phyloP scores from a whole-genome alignment of 2,329 filamentous ascomycete genomes.

The Nannizziopsis barbatae region DNA sequence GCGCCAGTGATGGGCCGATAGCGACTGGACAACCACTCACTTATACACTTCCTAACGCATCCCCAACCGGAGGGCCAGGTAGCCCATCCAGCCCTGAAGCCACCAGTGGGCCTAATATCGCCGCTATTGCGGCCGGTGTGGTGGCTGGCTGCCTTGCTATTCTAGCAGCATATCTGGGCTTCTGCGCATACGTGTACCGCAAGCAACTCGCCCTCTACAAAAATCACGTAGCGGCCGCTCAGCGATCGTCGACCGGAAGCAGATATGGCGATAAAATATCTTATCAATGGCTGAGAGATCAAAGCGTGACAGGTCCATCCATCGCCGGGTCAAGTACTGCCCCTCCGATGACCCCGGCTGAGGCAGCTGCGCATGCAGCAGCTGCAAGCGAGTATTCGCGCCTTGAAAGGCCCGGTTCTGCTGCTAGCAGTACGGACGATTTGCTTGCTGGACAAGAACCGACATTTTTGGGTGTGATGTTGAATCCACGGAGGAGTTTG shows the following conservation, averaged over 20 bases:
- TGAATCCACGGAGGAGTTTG: slow-evolving; percentile 57
- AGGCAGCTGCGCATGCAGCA: slow-evolving; percentile 6
- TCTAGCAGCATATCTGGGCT: slow-evolving; percentile 60
- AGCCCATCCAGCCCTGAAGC: slow-evolving; percentile 28
- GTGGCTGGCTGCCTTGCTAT: slow-evolving; percentile 56
- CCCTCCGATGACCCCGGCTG: slow-evolving; percentile 9
- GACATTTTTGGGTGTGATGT: slow-evolving; percentile 57
- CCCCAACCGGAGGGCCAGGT: not conserved
- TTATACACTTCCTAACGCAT: slow-evolving; percentile 47
- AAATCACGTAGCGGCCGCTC: slow-evolving; percentile 54
- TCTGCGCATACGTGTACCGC: slow-evolving; percentile 66
- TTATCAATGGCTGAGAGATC: slow-evolving; percentile 13
- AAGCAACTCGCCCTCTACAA: slow-evolving; percentile 60
- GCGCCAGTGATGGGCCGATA: slow-evolving; percentile 56
- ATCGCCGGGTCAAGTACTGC: slow-evolving; percentile 1
- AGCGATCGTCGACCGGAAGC: slow-evolving; percentile 43
- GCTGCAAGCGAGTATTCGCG: slow-evolving; percentile 21
- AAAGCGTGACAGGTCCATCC: slow-evolving; percentile 8
- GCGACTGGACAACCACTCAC: slow-evolving; percentile 58
- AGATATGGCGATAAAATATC: slow-evolving; percentile 20
- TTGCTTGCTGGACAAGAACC: slow-evolving; percentile 54
- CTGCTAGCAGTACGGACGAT: slow-evolving; percentile 45
- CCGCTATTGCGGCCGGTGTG: slow-evolving; percentile 47
- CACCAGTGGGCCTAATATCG: slow-evolving; percentile 37
- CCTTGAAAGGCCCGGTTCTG: slow-evolving; percentile 24